phyloP scores from a whole-genome alignment of 768 basidiomycete genomes.

The Butyriboletus loyo region DNA sequence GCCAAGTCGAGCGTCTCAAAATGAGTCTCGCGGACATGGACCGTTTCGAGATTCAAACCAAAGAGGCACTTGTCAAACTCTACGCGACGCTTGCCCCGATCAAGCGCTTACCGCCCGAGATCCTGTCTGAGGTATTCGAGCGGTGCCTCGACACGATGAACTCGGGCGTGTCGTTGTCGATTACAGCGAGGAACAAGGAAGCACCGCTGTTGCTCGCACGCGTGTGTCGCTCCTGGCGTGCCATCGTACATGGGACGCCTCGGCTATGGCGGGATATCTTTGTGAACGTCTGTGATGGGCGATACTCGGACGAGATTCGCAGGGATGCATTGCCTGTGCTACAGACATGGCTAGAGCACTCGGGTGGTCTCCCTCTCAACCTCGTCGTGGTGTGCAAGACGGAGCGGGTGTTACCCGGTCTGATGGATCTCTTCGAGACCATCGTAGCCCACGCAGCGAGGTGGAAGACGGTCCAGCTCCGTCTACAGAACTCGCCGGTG shows the following conservation, averaged over 20 bases:
- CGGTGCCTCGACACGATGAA: conserved; percentile 11
- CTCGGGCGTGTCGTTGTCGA: not conserved
- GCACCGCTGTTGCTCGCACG: conserved; percentile 30
- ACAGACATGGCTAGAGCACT: conserved; percentile 20
- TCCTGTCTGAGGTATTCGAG: conserved; percentile 27
- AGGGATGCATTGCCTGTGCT: conserved; percentile 19
- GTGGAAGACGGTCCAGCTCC: conserved; percentile 22
- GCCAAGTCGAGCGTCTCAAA: conserved; percentile 7
- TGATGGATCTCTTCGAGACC: conserved; percentile 17
- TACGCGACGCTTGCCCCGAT: conserved; percentile 18
- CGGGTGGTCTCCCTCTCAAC: conserved; percentile 20
- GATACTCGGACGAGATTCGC: conserved; percentile 18
- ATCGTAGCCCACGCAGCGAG: conserved; percentile 12
- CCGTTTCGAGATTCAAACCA: not conserved
- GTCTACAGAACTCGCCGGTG: conserved; percentile 17
- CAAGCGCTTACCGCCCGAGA: conserved; percentile 24
- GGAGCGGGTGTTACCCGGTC: conserved; percentile 19
- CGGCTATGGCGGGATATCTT: conserved; percentile 24
- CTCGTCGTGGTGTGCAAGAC: conserved; percentile 20
- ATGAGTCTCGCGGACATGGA: conserved; percentile 11
- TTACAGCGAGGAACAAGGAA: not conserved
- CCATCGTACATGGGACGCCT: conserved; percentile 24
- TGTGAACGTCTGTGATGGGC: conserved; percentile 19
- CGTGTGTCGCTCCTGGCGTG: conserved; percentile 30
- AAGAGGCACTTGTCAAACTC: conserved; percentile 14